Conservation (phyloP, 345 rosid species). For the Rhizophora apiculata region DNA sequence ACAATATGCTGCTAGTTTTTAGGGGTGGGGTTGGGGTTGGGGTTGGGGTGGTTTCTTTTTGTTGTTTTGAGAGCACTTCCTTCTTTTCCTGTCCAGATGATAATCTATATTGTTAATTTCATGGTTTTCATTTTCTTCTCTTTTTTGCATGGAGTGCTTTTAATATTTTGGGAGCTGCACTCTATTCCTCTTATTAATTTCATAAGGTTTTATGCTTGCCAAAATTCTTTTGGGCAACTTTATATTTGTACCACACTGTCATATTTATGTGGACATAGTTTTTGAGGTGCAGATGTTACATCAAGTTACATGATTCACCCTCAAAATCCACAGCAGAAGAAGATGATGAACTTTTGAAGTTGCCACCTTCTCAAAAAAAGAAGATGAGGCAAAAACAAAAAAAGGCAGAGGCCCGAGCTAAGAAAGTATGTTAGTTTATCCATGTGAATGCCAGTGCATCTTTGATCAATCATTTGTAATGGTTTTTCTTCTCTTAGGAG, state of each 20-base stretch:
- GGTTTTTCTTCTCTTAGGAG: constrained; percentile 50
- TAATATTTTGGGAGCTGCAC: neutral
- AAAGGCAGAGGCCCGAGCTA: constrained; percentile 96
- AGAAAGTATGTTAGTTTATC: constrained; percentile 54
- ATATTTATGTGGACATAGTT: constrained; percentile 6
- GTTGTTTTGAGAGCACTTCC: too few species aligned
- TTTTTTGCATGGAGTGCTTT: neutral
- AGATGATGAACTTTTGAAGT: constrained; percentile 71
- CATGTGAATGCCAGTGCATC: constrained; percentile 3
- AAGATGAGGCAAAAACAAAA: constrained; percentile 85
- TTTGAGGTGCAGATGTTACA: constrained; percentile 72
- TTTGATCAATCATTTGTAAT: constrained; percentile 19
- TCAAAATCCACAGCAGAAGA: constrained; percentile 64
- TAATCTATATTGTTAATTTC: too few species aligned
- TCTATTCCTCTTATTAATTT: neutral
- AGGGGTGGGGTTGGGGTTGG: too few species aligned
- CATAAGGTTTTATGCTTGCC: neutral
- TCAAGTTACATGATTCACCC: constrained; percentile 83
- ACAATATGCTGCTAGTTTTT: too few species aligned
- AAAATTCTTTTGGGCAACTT: neutral
- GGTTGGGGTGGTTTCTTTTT: too few species aligned
- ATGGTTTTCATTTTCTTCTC: neutral
- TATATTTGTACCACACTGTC: neutral
- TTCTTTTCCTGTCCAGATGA: too few species aligned
- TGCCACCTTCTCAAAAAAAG: constrained; percentile 89